Conservation (phyloP, 441 rosid genomes). For the California macrophylla region DNA sequence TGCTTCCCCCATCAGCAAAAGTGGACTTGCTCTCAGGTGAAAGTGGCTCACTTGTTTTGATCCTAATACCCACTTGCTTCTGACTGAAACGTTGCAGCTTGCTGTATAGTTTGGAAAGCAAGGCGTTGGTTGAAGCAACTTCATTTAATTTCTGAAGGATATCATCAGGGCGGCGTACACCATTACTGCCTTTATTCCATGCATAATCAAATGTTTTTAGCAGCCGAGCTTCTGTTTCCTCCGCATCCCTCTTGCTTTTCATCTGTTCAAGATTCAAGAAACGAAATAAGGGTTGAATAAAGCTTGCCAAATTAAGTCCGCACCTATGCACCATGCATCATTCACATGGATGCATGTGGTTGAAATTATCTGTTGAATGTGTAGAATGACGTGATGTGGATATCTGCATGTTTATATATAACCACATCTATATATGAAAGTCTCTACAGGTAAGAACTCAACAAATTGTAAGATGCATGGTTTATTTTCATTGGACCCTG, state of each 20-base stretch:
- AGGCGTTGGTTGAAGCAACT: conserved; percentile 22
- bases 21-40: conserved; percentile 16
- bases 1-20: conserved; percentile 26
- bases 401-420: no score
- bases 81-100: conserved; percentile 30
- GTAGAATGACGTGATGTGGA: not conserved
- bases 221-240: conserved; percentile 45
- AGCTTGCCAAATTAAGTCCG: not conserved
- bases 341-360: no score
- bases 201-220: conserved; percentile 68
- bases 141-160: conserved; percentile 34
- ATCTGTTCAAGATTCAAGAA: conserved; percentile 33
- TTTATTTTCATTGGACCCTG: not conserved
- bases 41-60: conserved; percentile 26
- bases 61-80: conserved; percentile 36
- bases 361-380: not conserved
- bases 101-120: conserved; percentile 27
- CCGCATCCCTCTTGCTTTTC: conserved; percentile 50
- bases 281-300: not conserved
- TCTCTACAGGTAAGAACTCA: not conserved
- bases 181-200: conserved; percentile 79
- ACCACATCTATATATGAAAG: not conserved
- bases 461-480: not conserved
- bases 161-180: conserved; percentile 47
- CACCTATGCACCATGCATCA: no score